Evolutionary conservation across 495 filamentous ascomycete species (phyloP), one percentile per base, ranked within the genome.

Genomic region (Hypoxylon crocopeplum): DNA sequence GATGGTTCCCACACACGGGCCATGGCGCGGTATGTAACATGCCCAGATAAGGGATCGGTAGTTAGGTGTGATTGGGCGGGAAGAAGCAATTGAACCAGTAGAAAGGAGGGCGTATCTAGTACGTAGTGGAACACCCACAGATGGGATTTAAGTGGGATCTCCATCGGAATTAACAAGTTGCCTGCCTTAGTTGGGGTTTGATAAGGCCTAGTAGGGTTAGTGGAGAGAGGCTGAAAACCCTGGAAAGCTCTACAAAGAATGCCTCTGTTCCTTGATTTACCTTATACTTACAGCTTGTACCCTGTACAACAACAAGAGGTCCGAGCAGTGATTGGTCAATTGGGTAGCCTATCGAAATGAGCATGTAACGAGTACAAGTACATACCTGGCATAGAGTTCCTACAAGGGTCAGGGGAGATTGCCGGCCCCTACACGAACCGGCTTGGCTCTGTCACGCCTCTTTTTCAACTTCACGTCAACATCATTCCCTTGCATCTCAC

Each of bases 381-480:
- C n/a, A n/a, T n/a, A n/a, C n/a, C n/a, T n/a, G n/a, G n/a, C n/a
- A n/a, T n/a, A n/a, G n/a, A n/a, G n/a, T n/a, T n/a, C n/a, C n/a
- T n/a, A n/a, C n/a, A n/a, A 34, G n/a, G 25, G 25, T 29, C 25
- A 29, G 32, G 32, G 32, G 32, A 3, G 32, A 34, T 34, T 44
- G n/a, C n/a, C n/a, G n/a, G n/a, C n/a, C n/a, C n/a, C n/a, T n/a
- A n/a, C n/a, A n/a, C n/a, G n/a, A n/a, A n/a, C n/a, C n/a, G n/a
- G n/a, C 44, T 55, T 36, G 44, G 54, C 29, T 37, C n/a, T n/a
- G 42, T 64, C 60, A 55, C 48, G 54, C 37, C 48, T 64, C 34
- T 54, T 54, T 59, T 64, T 64, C 40, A 55, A 64, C 60, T 54
- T 64, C 60, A 64, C 32, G 44, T 55, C 48, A 58, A 54, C 15